Conservation (phyloP, 306 rosid genomes). For the Aeschynomene evenia region DNA sequence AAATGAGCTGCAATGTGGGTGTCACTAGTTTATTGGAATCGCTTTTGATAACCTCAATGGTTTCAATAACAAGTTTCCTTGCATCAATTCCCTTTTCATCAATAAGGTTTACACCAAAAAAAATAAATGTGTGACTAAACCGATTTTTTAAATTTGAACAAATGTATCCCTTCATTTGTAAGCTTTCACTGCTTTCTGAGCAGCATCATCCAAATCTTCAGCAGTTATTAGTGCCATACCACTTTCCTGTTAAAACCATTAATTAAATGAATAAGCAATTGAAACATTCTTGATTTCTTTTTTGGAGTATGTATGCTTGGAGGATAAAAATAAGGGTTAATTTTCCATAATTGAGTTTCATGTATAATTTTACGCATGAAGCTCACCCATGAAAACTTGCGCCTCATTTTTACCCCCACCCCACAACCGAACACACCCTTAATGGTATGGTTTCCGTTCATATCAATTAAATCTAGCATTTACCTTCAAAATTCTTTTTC, state of each 20-base stretch:
- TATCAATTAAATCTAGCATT: slow-evolving; percentile 4
- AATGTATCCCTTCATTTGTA: slow-evolving; percentile 48
- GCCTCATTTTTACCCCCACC: no score
- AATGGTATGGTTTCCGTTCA: background rate
- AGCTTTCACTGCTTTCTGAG: slow-evolving; percentile 84
- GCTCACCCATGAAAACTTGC: no score
- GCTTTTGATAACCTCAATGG: slow-evolving; percentile 29
- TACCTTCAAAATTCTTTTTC: slow-evolving; percentile 90
- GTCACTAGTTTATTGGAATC: slow-evolving; percentile 41
- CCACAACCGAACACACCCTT: no score
- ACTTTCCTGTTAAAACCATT: slow-evolving; percentile 75
- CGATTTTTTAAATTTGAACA: slow-evolving; percentile 21
- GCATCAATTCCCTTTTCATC: slow-evolving; percentile 34
- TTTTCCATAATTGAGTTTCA: no score
- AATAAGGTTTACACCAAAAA: slow-evolving; percentile 18
- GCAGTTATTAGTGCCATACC: slow-evolving; percentile 87
- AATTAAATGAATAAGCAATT: slow-evolving; percentile 11
- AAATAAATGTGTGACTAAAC: slow-evolving; percentile 31
- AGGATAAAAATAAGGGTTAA: no score
- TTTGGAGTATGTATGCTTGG: no score
- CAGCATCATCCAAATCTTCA: slow-evolving; percentile 97
- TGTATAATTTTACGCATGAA: no score
- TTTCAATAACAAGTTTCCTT: slow-evolving; percentile 23
- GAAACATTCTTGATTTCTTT: slow-evolving; percentile 9
- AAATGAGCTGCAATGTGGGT: slow-evolving; percentile 23